Conservation (phyloP, 306 rosid species). For the Vigna hirtella region DNA sequence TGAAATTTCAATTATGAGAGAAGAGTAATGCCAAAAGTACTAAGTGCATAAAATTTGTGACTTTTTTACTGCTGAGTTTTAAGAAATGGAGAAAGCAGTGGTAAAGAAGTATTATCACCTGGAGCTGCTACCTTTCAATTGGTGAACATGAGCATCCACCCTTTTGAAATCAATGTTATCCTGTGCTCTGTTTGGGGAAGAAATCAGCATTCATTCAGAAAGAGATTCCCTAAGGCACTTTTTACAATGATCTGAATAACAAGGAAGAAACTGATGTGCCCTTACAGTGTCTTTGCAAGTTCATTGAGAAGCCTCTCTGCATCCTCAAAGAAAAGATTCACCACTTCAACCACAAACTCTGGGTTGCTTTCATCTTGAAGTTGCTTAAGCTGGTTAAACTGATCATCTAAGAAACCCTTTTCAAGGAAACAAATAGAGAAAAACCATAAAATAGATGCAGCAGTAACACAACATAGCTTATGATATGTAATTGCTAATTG, state of each 20-base stretch:
- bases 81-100: no score
- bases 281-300: conserved; percentile 66
- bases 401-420: conserved; percentile 81
- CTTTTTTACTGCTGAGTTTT: no score
- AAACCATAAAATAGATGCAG: not conserved
- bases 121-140: conserved; percentile 94
- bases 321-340: conserved; percentile 78
- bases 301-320: conserved; percentile 74
- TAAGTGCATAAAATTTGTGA: no score
- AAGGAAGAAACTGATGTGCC: not conserved
- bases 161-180: conserved; percentile 63
- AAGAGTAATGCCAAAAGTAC: no score
- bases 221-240: not conserved
- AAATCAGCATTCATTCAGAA: not conserved
- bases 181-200: conserved; percentile 55
- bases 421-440: conserved; percentile 25
- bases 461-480: not conserved
- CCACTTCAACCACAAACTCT: conserved; percentile 80
- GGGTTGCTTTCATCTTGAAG: conserved; percentile 93
- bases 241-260: not conserved
- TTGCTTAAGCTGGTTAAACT: conserved; percentile 67
- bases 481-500: no score
- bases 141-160: conserved; percentile 81
- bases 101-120: conserved; percentile 52
- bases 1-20: no score